A percentile compares a stretch with the other conserved stretches of the same genome.
Evolutionary conservation across 805 yeast genomes (phyloP).

Genomic region (Kazachstania bromeliacearum): DNA sequence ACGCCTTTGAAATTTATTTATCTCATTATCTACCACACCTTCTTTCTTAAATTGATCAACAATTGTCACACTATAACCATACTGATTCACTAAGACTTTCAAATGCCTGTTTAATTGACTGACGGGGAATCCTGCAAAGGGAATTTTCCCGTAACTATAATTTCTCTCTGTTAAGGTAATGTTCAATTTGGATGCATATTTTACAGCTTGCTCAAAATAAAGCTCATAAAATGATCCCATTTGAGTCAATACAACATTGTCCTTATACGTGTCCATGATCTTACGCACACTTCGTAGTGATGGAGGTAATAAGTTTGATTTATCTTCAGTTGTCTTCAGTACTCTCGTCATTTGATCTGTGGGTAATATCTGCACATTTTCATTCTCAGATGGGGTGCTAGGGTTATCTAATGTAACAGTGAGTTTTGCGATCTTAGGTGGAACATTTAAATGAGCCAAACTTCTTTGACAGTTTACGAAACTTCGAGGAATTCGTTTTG

Average conservation of each 20-base stretch:
- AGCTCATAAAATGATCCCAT: slow-evolving; percentile 84
- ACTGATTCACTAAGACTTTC: slow-evolving; percentile 59
- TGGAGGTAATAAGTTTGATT: slow-evolving; percentile 24
- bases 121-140: slow-evolving; percentile 91
- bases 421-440: too few species aligned
- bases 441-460: too few species aligned
- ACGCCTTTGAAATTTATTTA: slow-evolving; percentile 47
- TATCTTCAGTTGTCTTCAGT: slow-evolving; percentile 1
- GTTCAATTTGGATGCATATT: slow-evolving; percentile 60
- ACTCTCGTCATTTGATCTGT: not conserved
- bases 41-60: slow-evolving; percentile 53
- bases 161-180: slow-evolving; percentile 55
- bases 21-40: slow-evolving; percentile 24
- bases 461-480: not conserved
- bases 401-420: not conserved
- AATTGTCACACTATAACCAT: slow-evolving; percentile 65
- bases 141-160: slow-evolving; percentile 37
- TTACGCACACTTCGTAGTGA: slow-evolving; percentile 30
- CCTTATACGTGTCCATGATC: slow-evolving; percentile 38
- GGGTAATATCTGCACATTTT: not conserved
- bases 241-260: slow-evolving; percentile 59
- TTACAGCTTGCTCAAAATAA: slow-evolving; percentile 80
- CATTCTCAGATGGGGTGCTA: not conserved
- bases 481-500: not conserved
- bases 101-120: slow-evolving; percentile 63